Base-by-base conservation (phyloP, 805 yeast species). In the Wickerhamiella lipophila region DNA sequence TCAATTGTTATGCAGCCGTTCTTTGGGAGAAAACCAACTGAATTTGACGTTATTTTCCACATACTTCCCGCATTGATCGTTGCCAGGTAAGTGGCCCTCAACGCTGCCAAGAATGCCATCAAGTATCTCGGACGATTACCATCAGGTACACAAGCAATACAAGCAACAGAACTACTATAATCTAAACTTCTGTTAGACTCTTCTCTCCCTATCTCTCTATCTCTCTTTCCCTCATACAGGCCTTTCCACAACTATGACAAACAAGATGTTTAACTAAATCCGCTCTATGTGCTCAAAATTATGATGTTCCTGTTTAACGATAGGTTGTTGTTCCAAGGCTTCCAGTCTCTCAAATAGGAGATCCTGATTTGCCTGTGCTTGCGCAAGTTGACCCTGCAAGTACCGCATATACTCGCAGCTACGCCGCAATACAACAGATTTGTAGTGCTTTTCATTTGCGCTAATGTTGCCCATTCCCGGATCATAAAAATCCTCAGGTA, bases 341-440 rank as follows among this genome's bases (percentile, higher is more conserved):
- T 16, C 29, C 26, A 30, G 7, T 12, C 46, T 22, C 38, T 40
- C 29, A 34, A 22, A 32, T 19, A 23, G 27, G 22, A 30, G 29
- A 44, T 21, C 23, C 42, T 16, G 29, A 15, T 15, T 42, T 36
- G 18, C 16, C 42, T 29, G 46, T 34, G 21, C 48, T 30, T 16
- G 26, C 48, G 21, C 32, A 27, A n/a, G 40, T 30, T 48, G 55
- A 23, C 41, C 48, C 51, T 77, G 73, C 53, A 86, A 68, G 61
- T 79, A 81, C 7, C 64, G 69, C 42, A 87, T 77, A 62, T 88
- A 87, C 43, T 83, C 94, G 18, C 87, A 94, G 0, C 94, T 76
- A 58, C 79, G 77, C 56, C 76, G 74, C 52, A 87, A 69, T 45
- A 85, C 83, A 4, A 83, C 78, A 22, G 88, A 79, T 65, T 87